Conservation (phyloP, 805 yeast genomes). For the Myxozyma sirexii region DNA sequence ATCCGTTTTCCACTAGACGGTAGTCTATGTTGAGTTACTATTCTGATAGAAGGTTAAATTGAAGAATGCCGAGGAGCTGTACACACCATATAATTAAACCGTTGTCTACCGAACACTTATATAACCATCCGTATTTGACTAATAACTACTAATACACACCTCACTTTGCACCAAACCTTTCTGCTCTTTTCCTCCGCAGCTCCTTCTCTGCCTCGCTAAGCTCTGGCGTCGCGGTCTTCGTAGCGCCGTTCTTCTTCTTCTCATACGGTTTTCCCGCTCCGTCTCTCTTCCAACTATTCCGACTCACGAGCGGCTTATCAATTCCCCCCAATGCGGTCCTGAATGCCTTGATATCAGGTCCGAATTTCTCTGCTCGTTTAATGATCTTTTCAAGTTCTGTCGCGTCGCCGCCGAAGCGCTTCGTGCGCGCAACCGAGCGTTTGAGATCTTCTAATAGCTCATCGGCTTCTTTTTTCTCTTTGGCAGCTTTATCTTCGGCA, state of each 20-base stretch:
- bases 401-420: conserved; percentile 29
- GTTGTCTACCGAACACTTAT: too few relatives aligned
- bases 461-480: neutral
- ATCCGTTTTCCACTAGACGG: neutral
- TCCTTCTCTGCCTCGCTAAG: conserved; percentile 20
- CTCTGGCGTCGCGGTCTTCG: neutral
- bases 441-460: conserved; percentile 12
- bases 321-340: neutral
- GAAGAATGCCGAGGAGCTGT: too few relatives aligned
- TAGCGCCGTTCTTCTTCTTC: neutral
- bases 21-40: neutral
- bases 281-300: neutral
- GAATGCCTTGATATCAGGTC: conserved; percentile 6
- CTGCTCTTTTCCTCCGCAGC: conserved; percentile 21
- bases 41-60: neutral
- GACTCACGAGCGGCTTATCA: conserved; percentile 13
- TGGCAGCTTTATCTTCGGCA: neutral
- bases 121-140: too few relatives aligned
- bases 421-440: conserved; percentile 15
- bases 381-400: conserved; percentile 26
- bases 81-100: too few relatives aligned
- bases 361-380: conserved; percentile 27
- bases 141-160: neutral
- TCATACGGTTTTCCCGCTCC: conserved; percentile 1
- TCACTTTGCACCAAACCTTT: conserved; percentile 14